These are phyloP conservation scores for Neurospora africana DNA, from an alignment of 495 filamentous ascomycete species.

Conservation along the genomic window DNA sequence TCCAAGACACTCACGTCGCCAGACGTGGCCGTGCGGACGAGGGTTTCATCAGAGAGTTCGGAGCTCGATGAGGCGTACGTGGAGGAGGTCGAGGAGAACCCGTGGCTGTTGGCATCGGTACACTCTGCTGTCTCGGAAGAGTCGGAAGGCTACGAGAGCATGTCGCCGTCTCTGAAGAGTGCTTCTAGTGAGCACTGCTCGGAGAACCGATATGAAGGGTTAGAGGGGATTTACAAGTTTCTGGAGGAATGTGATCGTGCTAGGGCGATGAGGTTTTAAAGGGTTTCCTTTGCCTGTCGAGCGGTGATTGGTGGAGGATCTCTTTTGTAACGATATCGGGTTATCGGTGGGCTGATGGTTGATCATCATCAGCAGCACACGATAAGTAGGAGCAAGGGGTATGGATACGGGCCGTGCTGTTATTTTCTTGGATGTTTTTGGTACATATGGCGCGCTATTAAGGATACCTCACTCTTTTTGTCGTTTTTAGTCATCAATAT, in stretches of 20 bases:
- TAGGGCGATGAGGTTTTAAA: constrained; percentile 15
- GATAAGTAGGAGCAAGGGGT: neutral
- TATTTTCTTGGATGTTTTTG: neutral
- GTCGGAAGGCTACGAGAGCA: constrained; percentile 34
- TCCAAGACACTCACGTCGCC: constrained; percentile 38
- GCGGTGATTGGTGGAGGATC: neutral
- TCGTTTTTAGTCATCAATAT: neutral
- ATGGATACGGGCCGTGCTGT: neutral
- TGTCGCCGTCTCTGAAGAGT: constrained; percentile 34
- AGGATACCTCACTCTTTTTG: constrained; percentile 3
- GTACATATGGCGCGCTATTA: neutral
- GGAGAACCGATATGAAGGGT: constrained; percentile 57
- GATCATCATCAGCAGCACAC: neutral
- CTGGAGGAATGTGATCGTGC: constrained; percentile 73
- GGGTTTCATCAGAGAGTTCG: constrained; percentile 32
- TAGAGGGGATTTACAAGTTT: constrained; percentile 81
- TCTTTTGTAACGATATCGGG: neutral
- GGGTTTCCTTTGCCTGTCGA: neutral
- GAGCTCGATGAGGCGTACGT: constrained; percentile 8
- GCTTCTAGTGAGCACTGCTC: constrained; percentile 33
- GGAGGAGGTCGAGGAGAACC: constrained; percentile 31
- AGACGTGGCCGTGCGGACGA: constrained; percentile 33
- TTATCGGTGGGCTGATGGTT: neutral
- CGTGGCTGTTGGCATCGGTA: constrained; percentile 33
- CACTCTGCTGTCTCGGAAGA: constrained; percentile 21